Conservation (phyloP, 1,284 basidiomycete genomes). For the Microbotryum lychnidis-dioicae region DNA sequence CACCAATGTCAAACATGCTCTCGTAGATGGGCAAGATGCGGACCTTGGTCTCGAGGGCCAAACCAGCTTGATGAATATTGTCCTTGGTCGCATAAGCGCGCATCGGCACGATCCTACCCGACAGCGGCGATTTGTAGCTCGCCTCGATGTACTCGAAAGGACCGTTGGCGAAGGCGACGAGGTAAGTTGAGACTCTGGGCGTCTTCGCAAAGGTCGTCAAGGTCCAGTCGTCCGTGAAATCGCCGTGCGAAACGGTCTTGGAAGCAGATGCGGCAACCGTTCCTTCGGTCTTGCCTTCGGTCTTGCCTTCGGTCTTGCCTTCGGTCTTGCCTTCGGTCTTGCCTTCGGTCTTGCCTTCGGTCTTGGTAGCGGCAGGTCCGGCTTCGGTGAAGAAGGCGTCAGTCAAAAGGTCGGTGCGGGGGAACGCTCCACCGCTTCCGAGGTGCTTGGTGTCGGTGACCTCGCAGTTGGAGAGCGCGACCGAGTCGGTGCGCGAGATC, state of each 20-base stretch:
- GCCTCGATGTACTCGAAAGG: conserved; percentile 65
- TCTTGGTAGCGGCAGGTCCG: conserved; percentile 11
- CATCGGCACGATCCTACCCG: conserved; percentile 71
- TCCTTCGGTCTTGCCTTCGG: conserved; percentile 41
- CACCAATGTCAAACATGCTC: conserved; percentile 44
- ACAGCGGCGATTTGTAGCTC: conserved; percentile 70
- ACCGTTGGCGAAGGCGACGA: conserved; percentile 87
- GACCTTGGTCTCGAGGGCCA: conserved; percentile 78
- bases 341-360: conserved; percentile 41
- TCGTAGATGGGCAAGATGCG: conserved; percentile 83
- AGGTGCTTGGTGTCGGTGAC: conserved; percentile 52
- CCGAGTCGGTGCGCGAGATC: conserved; percentile 58
- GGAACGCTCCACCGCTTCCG: conserved; percentile 24
- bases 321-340: conserved; percentile 37
- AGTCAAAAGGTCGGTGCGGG: not conserved
- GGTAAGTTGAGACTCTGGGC: conserved; percentile 72
- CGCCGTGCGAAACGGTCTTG: no score
- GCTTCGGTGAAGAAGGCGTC: not conserved
- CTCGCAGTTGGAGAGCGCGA: conserved; percentile 74
- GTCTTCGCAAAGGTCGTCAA: conserved; percentile 38
- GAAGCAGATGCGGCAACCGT: no score
- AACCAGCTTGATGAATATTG: conserved; percentile 64
- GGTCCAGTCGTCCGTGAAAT: conserved; percentile 34
- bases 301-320: conserved; percentile 36
- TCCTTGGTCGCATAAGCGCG: conserved; percentile 83